phyloP scores from a whole-genome alignment of 2,329 filamentous ascomycete species.

The Botrytis sinoallii region DNA sequence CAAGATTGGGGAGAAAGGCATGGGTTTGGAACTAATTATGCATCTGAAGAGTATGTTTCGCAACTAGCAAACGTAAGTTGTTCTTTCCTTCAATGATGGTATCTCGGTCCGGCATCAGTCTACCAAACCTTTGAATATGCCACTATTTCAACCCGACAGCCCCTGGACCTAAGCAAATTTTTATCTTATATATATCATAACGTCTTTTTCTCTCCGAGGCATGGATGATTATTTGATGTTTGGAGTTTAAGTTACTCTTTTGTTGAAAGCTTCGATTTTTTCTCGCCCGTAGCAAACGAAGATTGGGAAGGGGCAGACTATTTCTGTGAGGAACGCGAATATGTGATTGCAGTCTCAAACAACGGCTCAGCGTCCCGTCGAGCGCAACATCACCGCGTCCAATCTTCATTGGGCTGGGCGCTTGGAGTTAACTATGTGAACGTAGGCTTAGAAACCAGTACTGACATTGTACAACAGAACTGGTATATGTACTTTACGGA shows the following conservation, averaged over 20 bases:
- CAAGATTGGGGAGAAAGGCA: slow-evolving; percentile 50
- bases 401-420: not conserved
- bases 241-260: slow-evolving; percentile 2
- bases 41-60: slow-evolving; percentile 67
- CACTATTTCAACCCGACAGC: not conserved
- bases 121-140: not conserved
- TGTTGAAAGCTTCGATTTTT: slow-evolving; percentile 10
- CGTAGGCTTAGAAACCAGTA: not conserved
- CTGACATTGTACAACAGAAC: slow-evolving; percentile 56
- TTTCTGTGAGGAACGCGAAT: not conserved
- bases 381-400: not conserved
- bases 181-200: not conserved
- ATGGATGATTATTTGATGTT: slow-evolving; percentile 14
- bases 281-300: not conserved
- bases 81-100: slow-evolving; percentile 29
- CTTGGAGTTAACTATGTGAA: not conserved
- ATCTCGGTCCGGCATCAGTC: not conserved
- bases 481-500: slow-evolving; percentile 99
- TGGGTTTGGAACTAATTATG: slow-evolving; percentile 71
- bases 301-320: not conserved
- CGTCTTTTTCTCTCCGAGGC: not conserved
- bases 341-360: not conserved
- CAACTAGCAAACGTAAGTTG: slow-evolving; percentile 59
- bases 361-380: not conserved
- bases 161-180: not conserved